Percentiles rank a stretch among this genome's conserved stretches.
phyloP scores from a whole-genome alignment of 2,329 filamentous ascomycete species.

The Arthrinium puccinioides region DNA sequence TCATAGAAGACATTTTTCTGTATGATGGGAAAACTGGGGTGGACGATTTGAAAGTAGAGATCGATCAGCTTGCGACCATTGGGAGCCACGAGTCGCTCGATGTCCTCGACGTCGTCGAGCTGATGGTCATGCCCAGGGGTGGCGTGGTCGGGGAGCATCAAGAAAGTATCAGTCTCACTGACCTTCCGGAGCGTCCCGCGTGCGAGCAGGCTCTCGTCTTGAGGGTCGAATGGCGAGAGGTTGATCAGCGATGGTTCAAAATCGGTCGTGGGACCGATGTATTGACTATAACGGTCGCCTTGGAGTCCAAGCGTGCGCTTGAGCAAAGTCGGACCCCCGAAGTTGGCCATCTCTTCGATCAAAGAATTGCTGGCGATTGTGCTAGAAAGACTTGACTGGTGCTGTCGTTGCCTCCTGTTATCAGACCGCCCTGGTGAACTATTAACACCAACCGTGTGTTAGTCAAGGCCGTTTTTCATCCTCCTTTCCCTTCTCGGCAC shows the following conservation, averaged over 20 bases:
- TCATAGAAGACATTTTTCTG: constrained; percentile 76
- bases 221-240: constrained; percentile 70
- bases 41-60: constrained; percentile 74
- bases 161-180: constrained; percentile 70
- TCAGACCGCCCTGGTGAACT: constrained; percentile 52
- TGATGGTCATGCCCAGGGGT: constrained; percentile 68
- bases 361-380: constrained; percentile 55
- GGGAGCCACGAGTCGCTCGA: constrained; percentile 69
- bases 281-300: constrained; percentile 71
- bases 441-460: constrained; percentile 30
- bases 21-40: constrained; percentile 75
- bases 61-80: constrained; percentile 73
- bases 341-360: constrained; percentile 64
- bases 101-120: constrained; percentile 58
- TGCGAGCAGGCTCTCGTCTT: constrained; percentile 71
- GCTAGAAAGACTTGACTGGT: constrained; percentile 53
- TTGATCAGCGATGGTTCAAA: constrained; percentile 81
- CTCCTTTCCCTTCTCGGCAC: constrained; percentile 1
- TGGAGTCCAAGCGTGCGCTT: constrained; percentile 70
- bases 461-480: background rate
- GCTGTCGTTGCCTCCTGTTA: constrained; percentile 44
- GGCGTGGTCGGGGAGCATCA: constrained; percentile 68
- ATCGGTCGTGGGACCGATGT: constrained; percentile 76
- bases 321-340: constrained; percentile 57
- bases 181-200: constrained; percentile 66